Percentiles rank a stretch among this genome's conserved stretches.
These are phyloP conservation scores for Diaporthe citrichinensis DNA, from an alignment of 2,329 filamentous ascomycete genomes.

Conservation along the genomic window DNA sequence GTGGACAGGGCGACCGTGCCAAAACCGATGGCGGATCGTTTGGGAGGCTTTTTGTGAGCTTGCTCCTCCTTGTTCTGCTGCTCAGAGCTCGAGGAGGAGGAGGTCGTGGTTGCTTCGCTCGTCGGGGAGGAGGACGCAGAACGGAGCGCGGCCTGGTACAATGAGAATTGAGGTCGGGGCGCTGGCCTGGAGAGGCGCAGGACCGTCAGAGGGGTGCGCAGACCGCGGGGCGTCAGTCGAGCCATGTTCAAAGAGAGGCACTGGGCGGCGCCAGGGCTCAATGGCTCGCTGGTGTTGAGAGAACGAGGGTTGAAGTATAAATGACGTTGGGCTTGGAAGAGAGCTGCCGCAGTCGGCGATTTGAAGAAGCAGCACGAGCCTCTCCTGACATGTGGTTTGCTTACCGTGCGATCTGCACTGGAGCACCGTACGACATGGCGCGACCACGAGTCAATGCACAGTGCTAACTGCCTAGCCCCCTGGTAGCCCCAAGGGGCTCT, in stretches of 20 bases:
- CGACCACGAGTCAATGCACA: conserved; percentile 12
- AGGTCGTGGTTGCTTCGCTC: conserved; percentile 47
- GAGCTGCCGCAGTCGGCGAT: conserved; percentile 16
- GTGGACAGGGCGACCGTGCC: conserved; percentile 54
- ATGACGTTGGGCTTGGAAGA: conserved; percentile 2
- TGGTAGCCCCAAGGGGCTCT: neutral
- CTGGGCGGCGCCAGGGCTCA: conserved; percentile 51
- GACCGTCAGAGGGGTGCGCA: conserved; percentile 44
- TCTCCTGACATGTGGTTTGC: conserved; percentile 32
- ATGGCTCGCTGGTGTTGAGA: conserved; percentile 47
- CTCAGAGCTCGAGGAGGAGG: conserved; percentile 8
- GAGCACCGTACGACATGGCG: conserved; percentile 24
- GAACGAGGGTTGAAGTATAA: conserved; percentile 18
- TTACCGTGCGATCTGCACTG: neutral
- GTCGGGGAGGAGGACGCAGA: conserved; percentile 45
- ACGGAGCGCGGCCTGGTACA: conserved; percentile 41
- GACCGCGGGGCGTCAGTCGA: conserved; percentile 47
- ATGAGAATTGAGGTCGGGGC: conserved; percentile 27
- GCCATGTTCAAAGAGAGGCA: conserved; percentile 49
- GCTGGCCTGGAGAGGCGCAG: conserved; percentile 44
- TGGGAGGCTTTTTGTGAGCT: neutral
- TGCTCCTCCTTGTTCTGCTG: neutral
- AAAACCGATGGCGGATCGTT: conserved; percentile 19
- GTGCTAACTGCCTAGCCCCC: neutral
- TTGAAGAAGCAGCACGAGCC: conserved; percentile 28